Base-by-base conservation (phyloP, 352 stramenopile species). In the Pythium pyrilobum region DNA sequence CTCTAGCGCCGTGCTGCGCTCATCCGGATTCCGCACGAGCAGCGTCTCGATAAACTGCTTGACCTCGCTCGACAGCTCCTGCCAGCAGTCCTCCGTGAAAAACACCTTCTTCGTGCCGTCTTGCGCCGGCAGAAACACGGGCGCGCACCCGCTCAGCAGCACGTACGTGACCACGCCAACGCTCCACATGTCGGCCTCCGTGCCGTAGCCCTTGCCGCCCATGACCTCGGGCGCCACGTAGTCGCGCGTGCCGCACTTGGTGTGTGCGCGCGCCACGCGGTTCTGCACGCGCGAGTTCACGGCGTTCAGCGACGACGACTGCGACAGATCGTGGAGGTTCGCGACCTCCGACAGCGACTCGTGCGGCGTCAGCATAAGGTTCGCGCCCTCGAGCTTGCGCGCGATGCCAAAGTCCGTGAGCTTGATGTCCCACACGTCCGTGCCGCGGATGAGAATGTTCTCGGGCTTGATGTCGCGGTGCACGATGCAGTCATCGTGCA, bases 171-270 rank as follows among this genome's bases (percentile, higher is more conserved):
- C 92, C 13, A 96, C 89, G 28, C 91, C 91, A 16, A 97, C 79
- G 56, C 85, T 96, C 89, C 89, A 97, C 59, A 97, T 87, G 57
- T 98, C 94, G 7, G 92, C 93, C 43, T 96, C 90, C 21, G 92
- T 87, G 67, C 96, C 92, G 60, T 98, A 97, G 24, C 85, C 85
- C 53, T 98, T 96, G 72, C 79, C 81, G 54, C 77, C 72, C 80
- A 91, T 91, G 43, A 93, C 81, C 52, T 93, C 82, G 1, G 82
- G 82, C 4, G 82, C 82, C 23, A 93, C 82, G 62, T 91, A 93
- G 66, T 91, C 80, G 16, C 80, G 79, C 44, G 80, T 91, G 27
- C 82, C 82, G 39, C 82, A 93, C 76, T 77, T 96, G 65, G 68
- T 96, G 72, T 89, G 74, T 6, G 71, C 76, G 36, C 77, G 67